A percentile compares a stretch with the other conserved stretches of the same genome.
Conservation (phyloP, 129 eudicot species). For the Tanacetum coccineum region DNA sequence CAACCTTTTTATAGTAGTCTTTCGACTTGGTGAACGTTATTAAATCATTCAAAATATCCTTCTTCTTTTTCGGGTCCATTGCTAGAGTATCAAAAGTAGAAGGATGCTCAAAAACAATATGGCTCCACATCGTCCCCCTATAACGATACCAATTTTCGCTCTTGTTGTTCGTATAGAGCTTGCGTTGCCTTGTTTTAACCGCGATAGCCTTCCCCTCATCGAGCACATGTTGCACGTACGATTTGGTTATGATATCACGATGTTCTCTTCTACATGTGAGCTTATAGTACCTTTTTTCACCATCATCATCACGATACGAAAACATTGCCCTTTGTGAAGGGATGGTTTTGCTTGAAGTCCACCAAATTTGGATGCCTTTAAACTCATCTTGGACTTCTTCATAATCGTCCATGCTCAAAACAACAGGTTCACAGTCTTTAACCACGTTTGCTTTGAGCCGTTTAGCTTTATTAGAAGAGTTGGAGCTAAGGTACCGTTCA, state of each 20-base stretch:
- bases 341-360: conserved; percentile 29
- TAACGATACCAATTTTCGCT: conserved; percentile 25
- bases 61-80: conserved; percentile 46
- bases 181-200: conserved; percentile 31
- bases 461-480: conserved; percentile 33
- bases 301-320: conserved; percentile 25
- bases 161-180: conserved; percentile 47
- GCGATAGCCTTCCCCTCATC: conserved; percentile 54
- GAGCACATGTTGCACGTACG: conserved; percentile 40
- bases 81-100: conserved; percentile 55
- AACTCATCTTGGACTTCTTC: conserved; percentile 54
- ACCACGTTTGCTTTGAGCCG: conserved; percentile 38
- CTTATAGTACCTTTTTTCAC: conserved; percentile 37
- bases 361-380: conserved; percentile 40
- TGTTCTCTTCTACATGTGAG: conserved; percentile 41
- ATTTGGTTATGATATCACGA: conserved; percentile 30
- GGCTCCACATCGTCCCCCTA: conserved; percentile 40
- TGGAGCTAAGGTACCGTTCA: conserved; percentile 42
- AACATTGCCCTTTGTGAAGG: conserved; percentile 24
- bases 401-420: conserved; percentile 47
- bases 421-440: conserved; percentile 31
- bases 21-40: conserved; percentile 33
- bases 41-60: conserved; percentile 46
- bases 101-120: conserved; percentile 51
- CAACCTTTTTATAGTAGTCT: conserved; percentile 50